Conservation (phyloP, 2,329 filamentous ascomycete species). For the Hypoxylon sp. region DNA sequence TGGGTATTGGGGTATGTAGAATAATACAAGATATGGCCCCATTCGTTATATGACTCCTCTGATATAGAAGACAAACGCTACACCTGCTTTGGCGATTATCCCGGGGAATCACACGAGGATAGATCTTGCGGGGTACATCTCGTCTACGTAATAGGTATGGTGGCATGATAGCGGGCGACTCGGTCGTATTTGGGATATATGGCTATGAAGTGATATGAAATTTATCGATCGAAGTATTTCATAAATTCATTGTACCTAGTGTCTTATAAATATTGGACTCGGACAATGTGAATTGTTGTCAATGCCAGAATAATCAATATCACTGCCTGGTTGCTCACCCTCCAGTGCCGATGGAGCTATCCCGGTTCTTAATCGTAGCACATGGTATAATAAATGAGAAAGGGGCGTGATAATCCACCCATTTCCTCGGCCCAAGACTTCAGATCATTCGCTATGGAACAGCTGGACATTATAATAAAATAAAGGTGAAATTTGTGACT, state of each 20-base stretch:
- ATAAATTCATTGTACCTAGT: neutral
- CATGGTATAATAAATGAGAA: neutral
- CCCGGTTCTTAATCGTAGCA: neutral
- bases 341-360: neutral
- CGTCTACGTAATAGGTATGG: neutral
- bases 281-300: neutral
- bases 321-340: neutral
- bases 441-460: neutral
- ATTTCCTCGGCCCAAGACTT: neutral
- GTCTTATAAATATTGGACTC: neutral
- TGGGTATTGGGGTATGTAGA: neutral
- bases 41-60: neutral
- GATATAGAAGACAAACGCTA: neutral
- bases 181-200: neutral
- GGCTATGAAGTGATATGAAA: neutral
- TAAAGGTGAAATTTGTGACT: neutral
- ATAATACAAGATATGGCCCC: neutral
- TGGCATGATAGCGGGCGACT: neutral
- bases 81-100: neutral
- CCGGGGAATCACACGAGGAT: neutral
- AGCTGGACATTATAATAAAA: neutral
- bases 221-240: neutral
- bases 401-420: neutral
- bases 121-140: slow-evolving; percentile 9
- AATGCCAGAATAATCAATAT: neutral